Evolutionary conservation across 176 grass and related monocot genomes (phyloP).

Genomic region (Rhynchospora tenuis): DNA sequence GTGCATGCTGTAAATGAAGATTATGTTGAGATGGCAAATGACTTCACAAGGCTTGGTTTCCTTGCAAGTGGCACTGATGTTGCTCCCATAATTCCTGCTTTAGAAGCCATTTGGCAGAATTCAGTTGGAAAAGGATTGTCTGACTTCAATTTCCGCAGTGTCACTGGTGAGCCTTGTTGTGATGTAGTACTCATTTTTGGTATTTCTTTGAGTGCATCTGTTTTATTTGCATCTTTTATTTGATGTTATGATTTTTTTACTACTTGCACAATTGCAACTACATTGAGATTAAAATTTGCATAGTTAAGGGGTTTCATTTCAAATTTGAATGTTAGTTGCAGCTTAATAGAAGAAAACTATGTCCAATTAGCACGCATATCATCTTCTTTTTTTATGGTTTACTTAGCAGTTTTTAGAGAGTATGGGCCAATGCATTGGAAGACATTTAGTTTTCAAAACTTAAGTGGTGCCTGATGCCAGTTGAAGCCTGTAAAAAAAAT

Average conservation of each 20-base stretch:
- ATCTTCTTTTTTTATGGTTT: neutral
- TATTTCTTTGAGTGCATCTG: neutral
- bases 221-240: neutral
- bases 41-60: constrained; percentile 97
- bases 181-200: neutral
- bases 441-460: neutral
- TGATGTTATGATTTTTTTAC: neutral
- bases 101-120: constrained; percentile 98
- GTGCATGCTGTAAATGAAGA: constrained; percentile 99
- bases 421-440: neutral
- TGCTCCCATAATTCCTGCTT: constrained; percentile 82
- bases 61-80: constrained; percentile 93
- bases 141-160: constrained; percentile 97
- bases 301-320: neutral
- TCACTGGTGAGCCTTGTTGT: constrained; percentile 57
- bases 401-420: neutral
- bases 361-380: neutral
- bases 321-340: neutral
- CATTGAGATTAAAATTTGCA: neutral
- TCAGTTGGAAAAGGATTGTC: constrained; percentile 91
- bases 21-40: constrained; percentile 99
- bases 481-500: neutral
- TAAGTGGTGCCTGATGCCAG: neutral
- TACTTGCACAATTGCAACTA: neutral
- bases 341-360: neutral